Evolutionary conservation across 2,329 filamentous ascomycete species (phyloP), one percentile per base, ranked within the genome.

Genomic region (Colletotrichum plurivorum): DNA sequence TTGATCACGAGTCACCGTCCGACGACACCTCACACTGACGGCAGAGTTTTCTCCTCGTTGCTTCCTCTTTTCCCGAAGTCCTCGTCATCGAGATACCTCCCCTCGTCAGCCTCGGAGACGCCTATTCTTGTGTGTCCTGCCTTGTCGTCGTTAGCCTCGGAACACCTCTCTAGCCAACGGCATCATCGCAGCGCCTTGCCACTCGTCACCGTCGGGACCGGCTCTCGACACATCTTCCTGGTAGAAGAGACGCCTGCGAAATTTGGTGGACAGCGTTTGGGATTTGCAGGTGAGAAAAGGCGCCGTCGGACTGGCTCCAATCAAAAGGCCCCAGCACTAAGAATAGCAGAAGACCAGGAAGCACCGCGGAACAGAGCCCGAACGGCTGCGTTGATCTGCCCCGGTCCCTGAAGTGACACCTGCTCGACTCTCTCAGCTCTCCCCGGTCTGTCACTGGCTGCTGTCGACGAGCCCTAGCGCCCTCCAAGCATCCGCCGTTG

Each of bases 321-420:
- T 76, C 64, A 75, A 25, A 58, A n/a, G 56, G 22, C 36, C 39
- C 43, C 41, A 70, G 63, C 73, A 65, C 76, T 76, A 77, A 77
- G 72, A 75, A 76, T 77, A 76, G 71, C 67, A 52, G 45, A 45
- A 31, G 41, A 25, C 22, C 8, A 10, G 8, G 31, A 36, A 36
- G 31, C 31, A 36, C 49, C 62, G 62, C 66, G 66, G 66, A 69
- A 69, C 66, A 36, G 39, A 46, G 62, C 49, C 61, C 66, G 66
- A 59, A 69, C 61, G 53, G 39, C 52, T 58, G 41, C 15, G 41
- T 43, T n/a, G 41, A 43, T 15, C 41, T 43, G 43, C 66, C 66
- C 67, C 41, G 67, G 67, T 63, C 51, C 58, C 58, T 67, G 49
- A 22, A 36, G 31, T 10, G 31, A 9, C 43, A 25, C 52, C 13